A percentile compares a stretch with the other conserved stretches of the same genome.
Conservation (phyloP, 129 eudicot genomes). For the Flaveria brownii region DNA sequence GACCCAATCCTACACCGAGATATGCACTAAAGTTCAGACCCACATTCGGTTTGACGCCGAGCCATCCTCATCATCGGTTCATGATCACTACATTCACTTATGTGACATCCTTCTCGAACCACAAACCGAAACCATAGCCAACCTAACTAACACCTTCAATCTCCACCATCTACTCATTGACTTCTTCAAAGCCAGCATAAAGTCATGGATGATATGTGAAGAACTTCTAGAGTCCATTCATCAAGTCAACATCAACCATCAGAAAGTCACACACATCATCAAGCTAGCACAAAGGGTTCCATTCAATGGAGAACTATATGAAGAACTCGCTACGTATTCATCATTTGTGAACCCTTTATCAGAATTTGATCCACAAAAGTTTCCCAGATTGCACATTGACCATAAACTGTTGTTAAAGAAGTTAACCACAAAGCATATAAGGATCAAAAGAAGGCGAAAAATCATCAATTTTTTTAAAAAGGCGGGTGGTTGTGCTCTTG, state of each 20-base stretch:
- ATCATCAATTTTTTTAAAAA: conserved; percentile 35
- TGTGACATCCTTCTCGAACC: conserved; percentile 57
- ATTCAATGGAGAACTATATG: conserved; percentile 3
- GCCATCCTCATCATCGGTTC: conserved; percentile 38
- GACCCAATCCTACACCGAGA: conserved; percentile 67
- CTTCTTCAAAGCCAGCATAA: conserved; percentile 53
- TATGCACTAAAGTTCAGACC: conserved; percentile 50
- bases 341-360: conserved; percentile 50
- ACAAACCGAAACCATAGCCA: conserved; percentile 47
- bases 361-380: conserved; percentile 29
- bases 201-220: conserved; percentile 63
- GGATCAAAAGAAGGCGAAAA: conserved; percentile 42
- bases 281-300: conserved; percentile 32
- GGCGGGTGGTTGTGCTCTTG: conserved; percentile 30
- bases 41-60: conserved; percentile 31
- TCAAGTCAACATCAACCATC: conserved; percentile 50
- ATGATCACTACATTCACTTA: conserved; percentile 32
- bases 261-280: conserved; percentile 34
- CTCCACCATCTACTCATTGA: conserved; percentile 49
- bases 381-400: conserved; percentile 38
- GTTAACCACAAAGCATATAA: conserved; percentile 45
- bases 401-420: conserved; percentile 37
- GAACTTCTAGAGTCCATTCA: conserved; percentile 51
- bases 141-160: conserved; percentile 35
- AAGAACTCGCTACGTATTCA: conserved; percentile 49